Conservation (phyloP, 176 grass and related monocot genomes). For the Typha latifolia region DNA sequence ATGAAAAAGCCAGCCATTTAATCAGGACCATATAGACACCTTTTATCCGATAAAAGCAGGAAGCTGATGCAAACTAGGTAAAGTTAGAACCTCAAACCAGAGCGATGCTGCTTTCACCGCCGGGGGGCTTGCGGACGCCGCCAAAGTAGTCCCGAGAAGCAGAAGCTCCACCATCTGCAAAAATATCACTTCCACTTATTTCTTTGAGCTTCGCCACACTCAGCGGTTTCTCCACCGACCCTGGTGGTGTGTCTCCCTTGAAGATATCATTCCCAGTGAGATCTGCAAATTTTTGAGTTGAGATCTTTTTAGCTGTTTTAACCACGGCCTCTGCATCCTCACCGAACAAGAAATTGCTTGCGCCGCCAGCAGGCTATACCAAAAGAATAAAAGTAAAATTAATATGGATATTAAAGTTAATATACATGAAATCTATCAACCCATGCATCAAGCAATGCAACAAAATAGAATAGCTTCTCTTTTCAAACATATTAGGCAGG, state of each 20-base stretch:
- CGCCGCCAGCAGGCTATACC: constrained; percentile 13
- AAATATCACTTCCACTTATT: constrained; percentile 85
- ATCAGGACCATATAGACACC: constrained; percentile 27
- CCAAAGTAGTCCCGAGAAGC: constrained; percentile 60
- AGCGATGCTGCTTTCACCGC: constrained; percentile 90
- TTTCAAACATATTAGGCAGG: too few species aligned
- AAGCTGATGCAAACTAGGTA: neutral
- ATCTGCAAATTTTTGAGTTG: constrained; percentile 57
- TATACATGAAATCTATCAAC: neutral
- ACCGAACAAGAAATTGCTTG: constrained; percentile 58
- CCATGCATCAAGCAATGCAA: too few species aligned
- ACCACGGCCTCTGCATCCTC: constrained; percentile 52
- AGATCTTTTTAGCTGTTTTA: constrained; percentile 85
- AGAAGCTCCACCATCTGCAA: constrained; percentile 58
- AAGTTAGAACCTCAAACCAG: constrained; percentile 49
- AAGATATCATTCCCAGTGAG: constrained; percentile 83
- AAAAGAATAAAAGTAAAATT: neutral
- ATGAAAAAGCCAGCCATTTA: constrained; percentile 41
- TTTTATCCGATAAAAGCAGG: neutral
- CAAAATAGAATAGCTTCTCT: too few species aligned
- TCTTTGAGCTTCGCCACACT: constrained; percentile 88
- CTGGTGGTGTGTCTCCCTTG: constrained; percentile 32
- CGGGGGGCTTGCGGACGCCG: constrained; percentile 86
- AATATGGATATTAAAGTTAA: neutral
- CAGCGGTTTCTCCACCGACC: constrained; percentile 53